Base-by-base conservation (phyloP, 1,139 yeast genomes). In the Protomyces arabidopsidicola region DNA sequence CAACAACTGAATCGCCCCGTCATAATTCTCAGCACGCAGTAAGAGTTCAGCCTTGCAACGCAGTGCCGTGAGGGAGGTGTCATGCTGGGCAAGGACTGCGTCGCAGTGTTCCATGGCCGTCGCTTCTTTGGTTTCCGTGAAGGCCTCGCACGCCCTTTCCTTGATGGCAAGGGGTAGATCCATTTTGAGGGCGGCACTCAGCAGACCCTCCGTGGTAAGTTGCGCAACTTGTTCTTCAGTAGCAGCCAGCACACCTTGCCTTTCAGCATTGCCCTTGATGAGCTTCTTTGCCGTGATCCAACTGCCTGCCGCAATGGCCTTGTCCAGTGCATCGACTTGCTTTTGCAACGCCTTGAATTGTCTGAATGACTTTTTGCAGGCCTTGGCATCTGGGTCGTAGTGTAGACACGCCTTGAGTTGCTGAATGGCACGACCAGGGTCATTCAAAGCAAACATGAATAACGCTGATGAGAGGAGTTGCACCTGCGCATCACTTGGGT, bases 381-480 rank as follows among this genome's bases (percentile, higher is more conserved):
- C 72, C 53, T 76, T 76, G 68, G 78, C 80, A 65, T 87, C 96
- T 70, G 88, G 87, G 72, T 89, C 88, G 56, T 81, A 81, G 68
- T 86, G 82, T 61, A 88, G 76, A 72, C 96, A 88, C 67, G 79
- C 79, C 67, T 84, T 81, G 50, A 84, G 76, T 38, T 78, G 77
- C 66, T 75, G 78, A 69, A 81, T 74, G 0, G 88, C 82, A 52
- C 76, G 76, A 22, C 79, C 81, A 68, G 79, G 81, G 66, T 84
- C 85, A 52, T 77, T 76, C 54, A 82, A 78, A 10, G 83, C 81
- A 70, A 77, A 84, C 57, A 82, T 76, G 64, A 82, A 76, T 62
- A 81, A 77, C 38, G 77, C 76, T 0, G 87, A 75, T 53, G 72
- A 67, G 31, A 65, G 66, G 16, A 56, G 66, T 45, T 67, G 67